Evolutionary conservation across 169 alveolate species (phyloP).

Genomic region (Plasmodium ovale): DNA sequence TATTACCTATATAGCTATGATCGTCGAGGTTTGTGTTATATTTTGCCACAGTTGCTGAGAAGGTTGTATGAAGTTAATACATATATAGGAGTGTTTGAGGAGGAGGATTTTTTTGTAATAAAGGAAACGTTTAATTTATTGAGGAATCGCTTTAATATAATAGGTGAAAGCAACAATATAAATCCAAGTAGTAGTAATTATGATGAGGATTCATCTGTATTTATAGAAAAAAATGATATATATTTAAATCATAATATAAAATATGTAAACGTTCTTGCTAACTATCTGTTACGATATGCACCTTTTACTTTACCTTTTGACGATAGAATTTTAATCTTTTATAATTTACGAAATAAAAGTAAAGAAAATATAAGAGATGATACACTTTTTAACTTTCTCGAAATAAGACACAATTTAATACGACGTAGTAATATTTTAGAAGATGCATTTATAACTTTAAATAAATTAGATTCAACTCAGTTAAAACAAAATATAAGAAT

Average conservation of each 20-base stretch:
- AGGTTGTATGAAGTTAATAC: slow-evolving; percentile 37
- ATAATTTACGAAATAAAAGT: slow-evolving; percentile 71
- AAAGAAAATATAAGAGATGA: slow-evolving; percentile 67
- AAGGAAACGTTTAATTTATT: slow-evolving; percentile 44
- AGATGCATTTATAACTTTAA: slow-evolving; percentile 82
- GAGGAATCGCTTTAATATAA: slow-evolving; percentile 49
- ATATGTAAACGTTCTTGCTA: slow-evolving; percentile 68
- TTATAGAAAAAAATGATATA: slow-evolving; percentile 40
- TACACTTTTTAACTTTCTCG: slow-evolving; percentile 65
- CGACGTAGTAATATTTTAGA: slow-evolving; percentile 85
- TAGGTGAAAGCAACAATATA: slow-evolving; percentile 41
- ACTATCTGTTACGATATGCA: slow-evolving; percentile 55
- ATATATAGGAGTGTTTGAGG: slow-evolving; percentile 42
- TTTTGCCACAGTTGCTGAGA: slow-evolving; percentile 3
- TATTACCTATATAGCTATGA: slow-evolving; percentile 38
- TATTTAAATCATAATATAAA: slow-evolving; percentile 56
- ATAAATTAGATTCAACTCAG: slow-evolving; percentile 74
- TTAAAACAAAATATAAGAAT: slow-evolving; percentile 87
- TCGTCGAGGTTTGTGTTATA: slow-evolving; percentile 17
- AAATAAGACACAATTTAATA: slow-evolving; percentile 75
- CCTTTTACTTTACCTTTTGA: slow-evolving; percentile 78
- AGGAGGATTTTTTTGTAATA: slow-evolving; percentile 41
- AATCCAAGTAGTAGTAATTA: slow-evolving; percentile 13
- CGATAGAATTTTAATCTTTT: slow-evolving; percentile 77
- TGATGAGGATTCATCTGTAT: slow-evolving; percentile 32